Evolutionary conservation across 1,284 basidiomycete genomes (phyloP).

Genomic region (Boletus hoseneyae): DNA sequence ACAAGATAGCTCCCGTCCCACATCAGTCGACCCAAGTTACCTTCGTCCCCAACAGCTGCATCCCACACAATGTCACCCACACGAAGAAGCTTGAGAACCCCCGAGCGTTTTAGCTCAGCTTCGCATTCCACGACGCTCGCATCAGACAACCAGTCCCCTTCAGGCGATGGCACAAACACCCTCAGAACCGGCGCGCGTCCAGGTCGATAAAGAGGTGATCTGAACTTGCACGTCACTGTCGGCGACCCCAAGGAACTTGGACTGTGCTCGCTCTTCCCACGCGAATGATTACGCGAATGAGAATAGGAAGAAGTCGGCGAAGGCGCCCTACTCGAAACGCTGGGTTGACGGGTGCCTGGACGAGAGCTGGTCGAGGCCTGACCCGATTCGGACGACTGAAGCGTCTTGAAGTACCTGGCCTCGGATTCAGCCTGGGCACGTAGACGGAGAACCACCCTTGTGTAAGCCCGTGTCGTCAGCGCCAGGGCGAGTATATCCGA

Average conservation of each 20-base stretch:
- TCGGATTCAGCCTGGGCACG: conserved; percentile 68
- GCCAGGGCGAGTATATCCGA: conserved; percentile 48
- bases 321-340: conserved; percentile 56
- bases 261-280: conserved; percentile 18
- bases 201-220: conserved; percentile 62
- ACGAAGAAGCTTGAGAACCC: conserved; percentile 52
- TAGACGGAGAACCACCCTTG: conserved; percentile 68
- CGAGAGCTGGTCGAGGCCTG: conserved; percentile 1
- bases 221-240: conserved; percentile 39
- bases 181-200: conserved; percentile 69
- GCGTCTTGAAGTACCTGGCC: conserved; percentile 28
- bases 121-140: conserved; percentile 75
- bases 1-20: conserved; percentile 84
- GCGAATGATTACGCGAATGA: conserved; percentile 39
- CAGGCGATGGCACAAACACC: conserved; percentile 77
- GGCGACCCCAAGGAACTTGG: conserved; percentile 9
- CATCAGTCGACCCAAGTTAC: conserved; percentile 70
- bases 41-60: conserved; percentile 75
- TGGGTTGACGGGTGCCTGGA: conserved; percentile 20
- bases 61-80: conserved; percentile 82
- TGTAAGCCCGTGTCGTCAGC: conserved; percentile 64
- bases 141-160: conserved; percentile 80
- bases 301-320: conserved; percentile 54
- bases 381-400: conserved; percentile 9
- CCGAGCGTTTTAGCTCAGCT: conserved; percentile 63